Base-by-base conservation (phyloP, 2,329 filamentous ascomycete genomes). In the Talaromyces albobiverticillius region DNA sequence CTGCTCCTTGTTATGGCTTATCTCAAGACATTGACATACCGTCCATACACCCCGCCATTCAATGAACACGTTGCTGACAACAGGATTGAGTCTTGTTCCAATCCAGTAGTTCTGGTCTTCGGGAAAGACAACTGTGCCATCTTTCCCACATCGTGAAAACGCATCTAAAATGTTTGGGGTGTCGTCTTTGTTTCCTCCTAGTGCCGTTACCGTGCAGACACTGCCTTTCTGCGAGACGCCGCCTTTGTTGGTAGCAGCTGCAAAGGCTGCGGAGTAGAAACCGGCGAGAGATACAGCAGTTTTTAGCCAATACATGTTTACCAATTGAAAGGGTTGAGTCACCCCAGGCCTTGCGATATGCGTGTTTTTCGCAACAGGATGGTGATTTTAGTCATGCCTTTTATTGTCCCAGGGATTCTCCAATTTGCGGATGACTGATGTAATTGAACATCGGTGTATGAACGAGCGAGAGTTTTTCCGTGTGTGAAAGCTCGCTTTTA, bases 11-110 rank as follows among this genome's bases (percentile, higher is more conserved):
- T 36, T 36, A 36, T 36, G 14, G 14, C 32, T 3, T n/a, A 36
- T 36, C n/a, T 36, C 32, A 2, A 31, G 13, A 13, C 32, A 36
- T 38, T 29, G n/a, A 45, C 51, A 13, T 64, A 78, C 76, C 41
- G 71, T 74, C 79, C 79, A 82, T 45, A 72, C 66, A 1, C 80
- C 81, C 22, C 66, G 69, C 80, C 80, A 83, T 53, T 82, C 73
- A 51, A 82, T 76, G 2, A 65, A 65, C 11, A 81, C 76, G 60
- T 82, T 73, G 42, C 76, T 67, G 13, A 82, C 60, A 2, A 78
- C 62, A 0, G 78, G 77, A 56, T 82, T 79, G 43, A 83, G 62
- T 40, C 72, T 74, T 9, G 72, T 72, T 4, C 67, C 76, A 57
- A 83, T 82, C 66, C 72, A 77, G 62, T 82, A 83, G 22, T 70